Base-by-base conservation (phyloP, 805 yeast genomes). In the Helenozyma baotianmanensis region DNA sequence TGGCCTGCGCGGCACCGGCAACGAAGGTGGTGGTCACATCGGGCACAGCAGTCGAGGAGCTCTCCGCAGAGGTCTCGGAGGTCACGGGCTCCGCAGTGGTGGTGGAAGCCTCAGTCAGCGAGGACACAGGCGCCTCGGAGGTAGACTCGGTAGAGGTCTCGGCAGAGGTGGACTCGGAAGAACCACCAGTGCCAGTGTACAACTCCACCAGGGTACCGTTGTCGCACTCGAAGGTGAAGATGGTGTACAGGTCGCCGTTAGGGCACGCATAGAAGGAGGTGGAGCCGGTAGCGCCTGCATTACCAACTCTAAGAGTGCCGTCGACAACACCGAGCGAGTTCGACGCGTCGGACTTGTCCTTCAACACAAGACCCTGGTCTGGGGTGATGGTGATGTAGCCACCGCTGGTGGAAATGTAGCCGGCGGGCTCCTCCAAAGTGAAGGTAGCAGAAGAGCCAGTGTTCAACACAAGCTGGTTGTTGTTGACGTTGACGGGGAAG, bases 371-470 rank as follows among this genome's bases (percentile, higher is more conserved):
- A 29, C 57, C 56, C 26, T 23, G 12, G 2, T 36, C 38, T 1
- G 45, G 40, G 25, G 36, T 29, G 19, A 43, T 28, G 14, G 35
- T 23, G n/a, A 56, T 41, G 33, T 45, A 43, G 24, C 46, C 23
- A 25, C 53, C 60, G 24, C 36, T 41, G 31, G 46, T 45, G n/a
- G 38, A 25, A 14, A 51, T 39, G 47, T 43, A 57, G 9, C 65
- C 65, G 30, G 51, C 38, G 22, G 66, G 64, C 32, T 55, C 57
- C 27, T 44, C 38, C 45, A 60, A 58, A 32, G 30, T 29, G 40
- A 53, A 51, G 23, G 44, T 25, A 19, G 47, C 53, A 30, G 50
- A 32, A 7, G 24, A 19, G 29, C 50, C 53, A 17, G 31, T 40
- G 6, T 33, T 28, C 30, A 49, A 38, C 14, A 39, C 45, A 14